Base-by-base conservation (phyloP, 768 basidiomycete genomes). In the Boletellus emodensis region DNA sequence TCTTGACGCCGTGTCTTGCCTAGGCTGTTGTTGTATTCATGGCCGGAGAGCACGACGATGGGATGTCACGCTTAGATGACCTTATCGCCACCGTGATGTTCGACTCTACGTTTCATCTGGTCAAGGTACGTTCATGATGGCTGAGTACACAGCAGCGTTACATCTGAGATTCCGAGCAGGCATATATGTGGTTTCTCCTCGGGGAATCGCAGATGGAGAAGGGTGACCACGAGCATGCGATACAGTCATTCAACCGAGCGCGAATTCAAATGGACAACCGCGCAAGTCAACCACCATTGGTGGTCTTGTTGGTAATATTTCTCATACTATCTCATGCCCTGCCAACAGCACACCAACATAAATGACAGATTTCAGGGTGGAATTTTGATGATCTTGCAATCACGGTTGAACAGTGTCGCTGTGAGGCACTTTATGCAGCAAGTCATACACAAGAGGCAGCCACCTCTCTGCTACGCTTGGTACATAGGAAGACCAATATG, bases 301-400 rank as follows among this genome's bases (percentile, higher is more conserved):
- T 45, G 26, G 6, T 45, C n/a, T 24, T 15, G 2, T 20, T 20
- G 20, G 20, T 20, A 20, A 20, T 20, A 20, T 20, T 20, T 20
- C 20, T 20, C 3, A 20, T 20, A 20, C 20, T 20, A 20, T 20
- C 20, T 20, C 20, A 3, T 3, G 20, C 20, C 20, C 20, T 20
- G 20, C 20, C 20, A 20, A 20, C 20, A 20, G 20, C 20, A 20
- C 2, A 20, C 20, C 20, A 20, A 20, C 7, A 26, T 15, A 3
- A 13, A 8, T 14, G 7, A 22, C 20, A 56, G 56, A 48, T 57
- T 41, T 44, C n/a, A 1, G 56, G 56, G 2, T 54, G 53, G 56
- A 34, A 36, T 3, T 57, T 54, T 18, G 43, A 57, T 8, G 8
- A 28, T 32, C 17, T 54, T 3, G 15, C 5, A 0, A 12, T 35